These are phyloP conservation scores for Hypseocharis bilobata DNA, from an alignment of 441 rosid genomes.

Conservation along the genomic window DNA sequence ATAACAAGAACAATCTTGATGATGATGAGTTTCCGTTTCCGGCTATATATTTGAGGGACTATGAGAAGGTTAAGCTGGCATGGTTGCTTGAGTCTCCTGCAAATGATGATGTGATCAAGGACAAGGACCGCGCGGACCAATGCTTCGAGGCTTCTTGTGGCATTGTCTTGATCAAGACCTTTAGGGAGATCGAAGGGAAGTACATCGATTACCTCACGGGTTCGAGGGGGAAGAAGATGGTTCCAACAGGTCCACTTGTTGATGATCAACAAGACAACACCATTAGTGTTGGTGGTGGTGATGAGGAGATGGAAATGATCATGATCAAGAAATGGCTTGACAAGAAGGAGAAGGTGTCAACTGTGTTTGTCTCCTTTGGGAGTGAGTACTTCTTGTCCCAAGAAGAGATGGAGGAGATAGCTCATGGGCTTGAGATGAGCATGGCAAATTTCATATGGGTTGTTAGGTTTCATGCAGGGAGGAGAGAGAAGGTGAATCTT, in stretches of 20 bases:
- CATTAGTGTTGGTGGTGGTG: no score
- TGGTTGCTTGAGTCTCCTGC: neutral
- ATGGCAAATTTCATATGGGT: conserved; percentile 22
- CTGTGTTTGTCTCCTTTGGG: conserved; percentile 12
- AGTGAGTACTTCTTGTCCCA: conserved; percentile 19
- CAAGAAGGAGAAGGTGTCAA: neutral
- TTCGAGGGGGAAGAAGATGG: conserved; percentile 21
- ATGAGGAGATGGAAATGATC: no score
- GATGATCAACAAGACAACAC: conserved; percentile 5
- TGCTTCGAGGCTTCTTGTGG: conserved; percentile 15
- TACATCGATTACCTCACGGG: conserved; percentile 22
- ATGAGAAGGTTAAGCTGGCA: neutral
- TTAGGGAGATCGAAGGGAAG: conserved; percentile 27
- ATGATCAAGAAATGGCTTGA: conserved; percentile 17
- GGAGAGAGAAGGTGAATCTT: conserved; percentile 8
- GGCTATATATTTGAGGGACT: conserved; percentile 3
- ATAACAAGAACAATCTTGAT: no score
- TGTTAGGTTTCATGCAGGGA: conserved; percentile 12
- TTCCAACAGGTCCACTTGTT: conserved; percentile 29
- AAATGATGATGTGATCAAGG: no score
- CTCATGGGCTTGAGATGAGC: conserved; percentile 19
- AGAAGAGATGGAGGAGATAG: conserved; percentile 12
- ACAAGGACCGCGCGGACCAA: no score
- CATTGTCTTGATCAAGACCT: conserved; percentile 24
- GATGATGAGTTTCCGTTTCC: conserved; percentile 22